Percentiles rank a stretch among this genome's conserved stretches.
Evolutionary conservation across 257 asterid species (phyloP).

Genomic region (Echium plantagineum): DNA sequence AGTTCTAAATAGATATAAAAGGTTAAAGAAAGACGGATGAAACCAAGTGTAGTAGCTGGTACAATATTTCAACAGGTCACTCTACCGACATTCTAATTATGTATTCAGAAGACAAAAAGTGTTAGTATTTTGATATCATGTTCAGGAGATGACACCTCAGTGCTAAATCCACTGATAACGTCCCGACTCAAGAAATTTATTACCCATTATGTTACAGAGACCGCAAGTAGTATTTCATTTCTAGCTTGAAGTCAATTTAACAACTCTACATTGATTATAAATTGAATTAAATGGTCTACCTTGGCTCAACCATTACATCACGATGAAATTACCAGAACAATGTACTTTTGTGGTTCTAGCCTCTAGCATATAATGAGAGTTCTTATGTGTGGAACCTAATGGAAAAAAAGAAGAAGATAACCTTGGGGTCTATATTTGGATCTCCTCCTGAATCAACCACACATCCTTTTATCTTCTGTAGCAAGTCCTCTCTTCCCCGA

Average conservation of each 20-base stretch:
- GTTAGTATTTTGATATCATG: neutral
- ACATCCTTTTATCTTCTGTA: conserved; percentile 72
- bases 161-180: neutral
- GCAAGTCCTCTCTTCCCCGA: conserved; percentile 38
- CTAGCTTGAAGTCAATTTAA: too few relatives aligned
- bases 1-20: neutral
- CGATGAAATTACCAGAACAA: too few relatives aligned
- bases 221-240: too few relatives aligned
- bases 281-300: too few relatives aligned
- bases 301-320: too few relatives aligned
- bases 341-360: neutral
- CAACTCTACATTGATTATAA: too few relatives aligned
- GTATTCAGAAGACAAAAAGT: neutral
- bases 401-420: conserved; percentile 11
- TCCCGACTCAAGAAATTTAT: too few relatives aligned
- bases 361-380: neutral
- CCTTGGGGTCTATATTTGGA: conserved; percentile 80
- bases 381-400: neutral
- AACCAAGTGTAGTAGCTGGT: neutral
- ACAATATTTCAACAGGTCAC: neutral
- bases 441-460: conserved; percentile 90
- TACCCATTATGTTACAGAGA: too few relatives aligned
- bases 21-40: neutral
- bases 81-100: neutral
- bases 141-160: neutral